Conservation (phyloP, 2,329 filamentous ascomycete genomes). For the Botrytis deweyae region DNA sequence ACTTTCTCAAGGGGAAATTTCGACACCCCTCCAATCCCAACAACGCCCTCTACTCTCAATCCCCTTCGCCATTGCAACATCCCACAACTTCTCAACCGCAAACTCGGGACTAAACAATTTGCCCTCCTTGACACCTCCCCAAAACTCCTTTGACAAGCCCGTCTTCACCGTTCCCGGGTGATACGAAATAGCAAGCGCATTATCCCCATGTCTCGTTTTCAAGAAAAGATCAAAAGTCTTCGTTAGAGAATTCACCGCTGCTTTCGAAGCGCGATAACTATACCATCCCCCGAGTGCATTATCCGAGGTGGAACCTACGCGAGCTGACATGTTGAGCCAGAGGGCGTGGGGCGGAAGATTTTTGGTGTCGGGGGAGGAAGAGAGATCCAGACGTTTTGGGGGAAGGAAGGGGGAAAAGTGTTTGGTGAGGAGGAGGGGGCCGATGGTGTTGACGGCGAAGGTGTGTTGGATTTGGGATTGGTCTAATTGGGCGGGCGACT, state of each 20-base stretch:
- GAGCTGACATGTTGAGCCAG: conserved; percentile 74
- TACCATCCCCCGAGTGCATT: conserved; percentile 80
- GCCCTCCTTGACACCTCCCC: conserved; percentile 58
- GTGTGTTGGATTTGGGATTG: conserved; percentile 61
- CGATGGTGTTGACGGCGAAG: conserved; percentile 72
- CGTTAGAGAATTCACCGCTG: conserved; percentile 68
- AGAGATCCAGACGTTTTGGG: conserved; percentile 48
- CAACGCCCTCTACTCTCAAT: conserved; percentile 58
- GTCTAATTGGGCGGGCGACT: conserved; percentile 64
- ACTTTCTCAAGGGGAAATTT: conserved; percentile 54
- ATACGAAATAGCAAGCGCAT: conserved; percentile 66
- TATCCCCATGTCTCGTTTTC: conserved; percentile 53
- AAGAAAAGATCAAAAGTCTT: conserved; percentile 72
- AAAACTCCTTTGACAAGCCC: conserved; percentile 69
- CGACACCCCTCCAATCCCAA: conserved; percentile 69
- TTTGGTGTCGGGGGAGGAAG: conserved; percentile 24
- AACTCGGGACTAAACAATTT: conserved; percentile 67
- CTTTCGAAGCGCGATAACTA: conserved; percentile 74
- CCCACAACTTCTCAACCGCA: conserved; percentile 63
- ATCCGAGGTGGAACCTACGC: conserved; percentile 72
- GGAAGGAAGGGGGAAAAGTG: conserved; percentile 71
- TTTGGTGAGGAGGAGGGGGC: conserved; percentile 74
- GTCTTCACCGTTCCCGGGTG: conserved; percentile 83
- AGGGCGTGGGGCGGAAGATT: conserved; percentile 55
- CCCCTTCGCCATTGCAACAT: conserved; percentile 52